Evolutionary conservation across 148 eudicot species (phyloP).

Genomic region (Fagopyrum esculentum): DNA sequence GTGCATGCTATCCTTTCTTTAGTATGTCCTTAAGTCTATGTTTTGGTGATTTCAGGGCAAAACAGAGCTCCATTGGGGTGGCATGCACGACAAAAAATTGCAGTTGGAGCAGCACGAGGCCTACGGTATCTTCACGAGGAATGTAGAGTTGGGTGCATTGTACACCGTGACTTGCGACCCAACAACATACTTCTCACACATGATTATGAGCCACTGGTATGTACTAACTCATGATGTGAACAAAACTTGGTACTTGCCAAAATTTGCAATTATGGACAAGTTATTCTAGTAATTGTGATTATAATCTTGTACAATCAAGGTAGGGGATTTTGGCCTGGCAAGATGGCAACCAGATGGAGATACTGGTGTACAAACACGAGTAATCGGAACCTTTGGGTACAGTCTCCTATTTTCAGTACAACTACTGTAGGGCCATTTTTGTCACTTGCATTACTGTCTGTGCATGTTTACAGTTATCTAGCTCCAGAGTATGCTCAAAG

Average conservation of each 20-base stretch:
- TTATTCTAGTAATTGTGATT: background rate
- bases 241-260: background rate
- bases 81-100: conserved; percentile 70
- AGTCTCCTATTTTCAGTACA: background rate
- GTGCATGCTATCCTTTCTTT: too few species aligned
- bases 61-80: conserved; percentile 42
- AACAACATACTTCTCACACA: conserved; percentile 85
- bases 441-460: background rate
- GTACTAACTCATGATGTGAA: conserved; percentile 3
- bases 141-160: conserved; percentile 84
- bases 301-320: conserved; percentile 26
- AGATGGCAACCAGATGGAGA: conserved; percentile 89
- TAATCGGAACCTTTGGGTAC: conserved; percentile 92
- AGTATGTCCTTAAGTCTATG: background rate
- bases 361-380: conserved; percentile 60
- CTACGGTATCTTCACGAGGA: conserved; percentile 94
- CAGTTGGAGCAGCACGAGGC: conserved; percentile 87
- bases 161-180: conserved; percentile 92
- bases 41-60: conserved; percentile 33
- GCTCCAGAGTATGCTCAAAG: conserved; percentile 96
- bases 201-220: conserved; percentile 87
- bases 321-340: conserved; percentile 93
- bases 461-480: conserved; percentile 41
- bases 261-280: background rate
- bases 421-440: background rate